Evolutionary conservation across 2,329 filamentous ascomycete species (phyloP).

Genomic region (Cryphonectria carpinicola): DNA sequence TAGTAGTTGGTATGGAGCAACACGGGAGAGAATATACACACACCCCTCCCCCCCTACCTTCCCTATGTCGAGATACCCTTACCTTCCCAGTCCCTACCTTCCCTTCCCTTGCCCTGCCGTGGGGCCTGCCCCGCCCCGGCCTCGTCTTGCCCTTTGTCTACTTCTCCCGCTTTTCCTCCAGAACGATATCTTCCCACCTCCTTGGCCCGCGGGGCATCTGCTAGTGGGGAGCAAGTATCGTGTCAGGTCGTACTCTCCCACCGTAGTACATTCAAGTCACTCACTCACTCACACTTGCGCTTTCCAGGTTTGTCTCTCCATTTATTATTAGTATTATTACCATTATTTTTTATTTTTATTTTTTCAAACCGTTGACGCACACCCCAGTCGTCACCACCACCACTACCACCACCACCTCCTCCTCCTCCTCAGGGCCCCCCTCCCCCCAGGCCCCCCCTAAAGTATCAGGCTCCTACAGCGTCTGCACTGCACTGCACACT

Average conservation of each 20-base stretch:
- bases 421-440: not conserved
- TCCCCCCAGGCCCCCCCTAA: not conserved
- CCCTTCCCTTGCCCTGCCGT: not conserved
- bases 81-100: not conserved
- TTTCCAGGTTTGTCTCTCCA: not conserved
- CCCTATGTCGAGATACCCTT: not conserved
- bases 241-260: not conserved
- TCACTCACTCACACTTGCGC: not conserved
- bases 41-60: not conserved
- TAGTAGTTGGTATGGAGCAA: not conserved
- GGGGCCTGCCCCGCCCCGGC: no score
- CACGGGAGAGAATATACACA: not conserved
- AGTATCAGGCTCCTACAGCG: not conserved
- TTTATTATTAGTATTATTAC: not conserved
- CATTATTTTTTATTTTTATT: no score
- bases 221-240: not conserved
- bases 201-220: not conserved
- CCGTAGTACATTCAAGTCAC: not conserved
- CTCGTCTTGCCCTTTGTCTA: not conserved
- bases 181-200: not conserved
- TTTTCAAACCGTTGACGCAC: not conserved
- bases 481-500: constrained; percentile 1
- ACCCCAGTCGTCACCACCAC: not conserved
- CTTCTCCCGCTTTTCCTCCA: not conserved
- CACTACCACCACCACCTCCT: not conserved